phyloP scores from a whole-genome alignment of 1,139 yeast genomes.

The Geotrichum aggregatum region DNA sequence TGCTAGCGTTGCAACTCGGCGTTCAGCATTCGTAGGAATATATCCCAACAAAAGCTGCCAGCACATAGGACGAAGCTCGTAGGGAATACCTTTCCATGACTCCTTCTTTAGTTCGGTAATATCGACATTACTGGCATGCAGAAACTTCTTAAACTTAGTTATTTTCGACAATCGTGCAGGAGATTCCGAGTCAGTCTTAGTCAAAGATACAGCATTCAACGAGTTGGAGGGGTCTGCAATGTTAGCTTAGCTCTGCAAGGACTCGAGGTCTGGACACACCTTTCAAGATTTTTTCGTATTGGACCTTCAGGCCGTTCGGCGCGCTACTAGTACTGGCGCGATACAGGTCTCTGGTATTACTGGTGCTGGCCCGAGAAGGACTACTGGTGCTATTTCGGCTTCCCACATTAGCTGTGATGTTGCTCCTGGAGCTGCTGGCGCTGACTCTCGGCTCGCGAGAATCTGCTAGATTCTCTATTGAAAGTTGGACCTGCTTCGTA shows the following conservation, averaged over 20 bases:
- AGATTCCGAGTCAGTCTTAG: slow-evolving; percentile 36
- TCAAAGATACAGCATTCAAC: slow-evolving; percentile 15
- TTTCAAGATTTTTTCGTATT: slow-evolving; percentile 39
- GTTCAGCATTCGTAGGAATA: slow-evolving; percentile 74
- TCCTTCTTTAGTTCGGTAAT: slow-evolving; percentile 64
- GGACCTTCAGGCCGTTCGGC: slow-evolving; percentile 33
- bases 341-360: slow-evolving; percentile 24
- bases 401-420: background rate
- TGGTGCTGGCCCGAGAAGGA: slow-evolving; percentile 16
- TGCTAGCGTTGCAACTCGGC: slow-evolving; percentile 65
- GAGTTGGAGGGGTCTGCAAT: slow-evolving; percentile 27
- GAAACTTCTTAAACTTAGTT: slow-evolving; percentile 59
- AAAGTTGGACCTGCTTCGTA: slow-evolving; percentile 35
- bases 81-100: slow-evolving; percentile 94
- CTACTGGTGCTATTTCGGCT: slow-evolving; percentile 1
- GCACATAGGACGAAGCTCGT: slow-evolving; percentile 69
- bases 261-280: background rate
- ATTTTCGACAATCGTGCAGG: slow-evolving; percentile 60
- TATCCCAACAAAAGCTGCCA: slow-evolving; percentile 93
- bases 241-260: slow-evolving; percentile 5
- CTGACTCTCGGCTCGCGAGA: slow-evolving; percentile 15
- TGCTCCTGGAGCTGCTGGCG: slow-evolving; percentile 15
- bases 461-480: slow-evolving; percentile 35
- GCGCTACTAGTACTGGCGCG: slow-evolving; percentile 23
- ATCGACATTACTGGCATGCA: slow-evolving; percentile 61